phyloP scores from a whole-genome alignment of 768 basidiomycete species.

The Crucibulum laeve region DNA sequence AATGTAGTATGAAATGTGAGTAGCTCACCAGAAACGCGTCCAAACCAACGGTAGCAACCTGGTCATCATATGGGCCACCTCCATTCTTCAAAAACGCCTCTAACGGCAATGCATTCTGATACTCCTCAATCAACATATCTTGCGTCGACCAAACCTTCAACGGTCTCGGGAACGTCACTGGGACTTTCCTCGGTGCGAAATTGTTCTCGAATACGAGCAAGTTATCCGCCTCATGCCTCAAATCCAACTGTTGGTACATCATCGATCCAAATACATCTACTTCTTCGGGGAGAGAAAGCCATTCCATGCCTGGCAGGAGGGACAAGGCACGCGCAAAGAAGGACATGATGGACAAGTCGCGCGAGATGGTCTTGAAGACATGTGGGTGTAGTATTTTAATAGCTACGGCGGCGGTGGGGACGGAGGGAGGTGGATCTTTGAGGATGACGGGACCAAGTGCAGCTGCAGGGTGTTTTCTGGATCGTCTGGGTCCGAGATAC shows the following conservation, averaged over 20 bases:
- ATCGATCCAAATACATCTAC: conserved; percentile 91
- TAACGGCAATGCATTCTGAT: conserved; percentile 85
- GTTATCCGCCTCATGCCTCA: conserved; percentile 88
- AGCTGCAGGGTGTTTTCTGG: conserved; percentile 41
- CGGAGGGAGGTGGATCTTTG: conserved; percentile 62
- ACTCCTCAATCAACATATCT: conserved; percentile 89
- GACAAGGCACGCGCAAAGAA: conserved; percentile 83
- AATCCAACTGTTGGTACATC: conserved; percentile 94
- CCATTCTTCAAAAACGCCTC: conserved; percentile 86
- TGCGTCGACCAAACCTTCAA: conserved; percentile 75
- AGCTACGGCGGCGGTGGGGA: conserved; percentile 85
- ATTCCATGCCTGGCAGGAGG: conserved; percentile 87
- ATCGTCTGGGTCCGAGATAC: conserved; percentile 73
- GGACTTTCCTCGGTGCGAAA: conserved; percentile 73
- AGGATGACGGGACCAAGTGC: conserved; percentile 50
- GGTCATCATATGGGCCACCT: conserved; percentile 86
- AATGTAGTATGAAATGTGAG: neutral
- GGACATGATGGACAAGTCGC: conserved; percentile 93
- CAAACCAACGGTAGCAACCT: conserved; percentile 87
- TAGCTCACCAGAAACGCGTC: conserved; percentile 89
- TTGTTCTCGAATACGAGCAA: conserved; percentile 81
- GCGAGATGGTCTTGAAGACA: conserved; percentile 73
- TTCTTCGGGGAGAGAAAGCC: conserved; percentile 95
- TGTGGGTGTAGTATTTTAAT: conserved; percentile 94
- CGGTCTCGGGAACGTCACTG: conserved; percentile 89